A percentile compares a stretch with the other conserved stretches of the same genome.
Conservation (phyloP, 164 flowering plant species). For the Dillenia suffruticosa region DNA sequence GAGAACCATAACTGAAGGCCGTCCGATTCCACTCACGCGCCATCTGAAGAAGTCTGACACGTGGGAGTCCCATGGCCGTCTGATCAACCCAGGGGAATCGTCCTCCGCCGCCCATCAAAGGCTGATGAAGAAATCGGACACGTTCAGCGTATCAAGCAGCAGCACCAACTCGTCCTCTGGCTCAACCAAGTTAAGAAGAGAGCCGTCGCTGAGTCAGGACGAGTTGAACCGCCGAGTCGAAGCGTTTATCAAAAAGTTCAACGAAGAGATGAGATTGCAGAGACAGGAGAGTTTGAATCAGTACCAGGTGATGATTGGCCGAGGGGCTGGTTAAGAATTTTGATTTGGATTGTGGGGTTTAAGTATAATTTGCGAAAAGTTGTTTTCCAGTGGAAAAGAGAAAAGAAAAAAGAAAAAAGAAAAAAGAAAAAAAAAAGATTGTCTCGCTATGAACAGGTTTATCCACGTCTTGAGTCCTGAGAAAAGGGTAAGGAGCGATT, state of each 20-base stretch:
- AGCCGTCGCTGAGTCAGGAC: constrained; percentile 72
- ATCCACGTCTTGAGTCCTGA: no score
- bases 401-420: no score
- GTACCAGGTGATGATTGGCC: constrained; percentile 42
- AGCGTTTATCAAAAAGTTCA: constrained; percentile 78
- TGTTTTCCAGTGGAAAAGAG: no score
- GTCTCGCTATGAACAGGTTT: no score
- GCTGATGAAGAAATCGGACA: constrained; percentile 53
- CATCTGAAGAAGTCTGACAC: constrained; percentile 77
- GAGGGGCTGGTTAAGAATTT: constrained; percentile 24
- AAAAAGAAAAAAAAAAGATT: no score
- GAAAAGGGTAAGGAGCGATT: no score
- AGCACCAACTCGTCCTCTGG: constrained; percentile 16
- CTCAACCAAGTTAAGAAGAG: constrained; percentile 36
- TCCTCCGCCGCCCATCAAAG: neutral
- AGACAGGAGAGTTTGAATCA: constrained; percentile 57
- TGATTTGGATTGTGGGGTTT: neutral
- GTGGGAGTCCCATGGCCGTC: constrained; percentile 42
- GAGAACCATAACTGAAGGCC: constrained; percentile 83
- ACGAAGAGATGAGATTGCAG: constrained; percentile 80
- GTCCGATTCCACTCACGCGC: constrained; percentile 58
- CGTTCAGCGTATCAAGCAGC: constrained; percentile 28
- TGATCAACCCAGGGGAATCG: neutral
- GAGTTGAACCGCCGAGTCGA: constrained; percentile 76
- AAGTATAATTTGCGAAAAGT: no score